These are phyloP conservation scores for Enterocytospora artemiae DNA, from an alignment of 371 early-diverging fungal species.

Conservation along the genomic window DNA sequence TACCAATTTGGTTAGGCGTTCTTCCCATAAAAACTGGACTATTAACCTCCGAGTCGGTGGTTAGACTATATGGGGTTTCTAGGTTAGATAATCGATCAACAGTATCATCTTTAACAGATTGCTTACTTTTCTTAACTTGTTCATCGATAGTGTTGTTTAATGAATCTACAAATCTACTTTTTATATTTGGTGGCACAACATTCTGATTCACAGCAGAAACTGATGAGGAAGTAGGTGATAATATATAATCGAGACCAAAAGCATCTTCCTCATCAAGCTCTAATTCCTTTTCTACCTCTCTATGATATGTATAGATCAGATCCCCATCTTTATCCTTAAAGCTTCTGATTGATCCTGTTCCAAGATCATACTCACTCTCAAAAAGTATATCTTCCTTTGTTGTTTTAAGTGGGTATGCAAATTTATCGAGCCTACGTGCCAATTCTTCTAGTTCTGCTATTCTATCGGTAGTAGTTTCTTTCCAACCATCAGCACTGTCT, in stretches of 20 bases:
- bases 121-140: neutral
- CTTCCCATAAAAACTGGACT: too few species aligned
- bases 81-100: too few species aligned
- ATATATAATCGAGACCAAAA: neutral
- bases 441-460: neutral
- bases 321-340: constrained; percentile 13
- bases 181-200: neutral
- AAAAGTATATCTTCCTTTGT: constrained; percentile 4
- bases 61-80: too few species aligned
- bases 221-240: neutral
- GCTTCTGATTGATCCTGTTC: neutral
- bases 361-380: constrained; percentile 9
- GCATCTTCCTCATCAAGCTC: constrained; percentile 9
- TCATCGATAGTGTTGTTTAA: neutral
- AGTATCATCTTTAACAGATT: neutral
- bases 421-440: neutral
- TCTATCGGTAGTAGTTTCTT: neutral
- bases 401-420: neutral
- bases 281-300: neutral
- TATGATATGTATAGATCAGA: neutral
- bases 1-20: too few species aligned
- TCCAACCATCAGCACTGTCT: neutral
- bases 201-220: neutral
- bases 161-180: neutral
- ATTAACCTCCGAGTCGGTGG: too few species aligned